Base-by-base conservation (phyloP, 768 basidiomycete genomes). In the Lanmaoa rubissima region DNA sequence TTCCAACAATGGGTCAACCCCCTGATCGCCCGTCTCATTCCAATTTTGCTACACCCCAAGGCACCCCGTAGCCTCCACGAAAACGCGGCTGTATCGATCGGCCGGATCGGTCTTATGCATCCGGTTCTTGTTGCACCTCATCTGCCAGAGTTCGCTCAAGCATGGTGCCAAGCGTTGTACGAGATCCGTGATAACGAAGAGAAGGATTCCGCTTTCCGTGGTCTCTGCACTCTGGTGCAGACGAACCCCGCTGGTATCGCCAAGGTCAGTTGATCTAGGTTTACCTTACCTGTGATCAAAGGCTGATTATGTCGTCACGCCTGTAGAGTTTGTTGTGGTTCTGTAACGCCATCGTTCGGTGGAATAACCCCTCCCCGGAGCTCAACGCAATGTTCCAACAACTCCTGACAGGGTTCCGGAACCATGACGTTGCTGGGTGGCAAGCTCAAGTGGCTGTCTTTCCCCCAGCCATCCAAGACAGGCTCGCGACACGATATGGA, bases 151-250 rank as follows among this genome's bases (percentile, higher is more conserved):
- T 98, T 98, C 73, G 94, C 94, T 5, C 90, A 92, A 71, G 86
- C 90, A 14, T 99, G 97, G 97, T 97, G 96, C 73, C 91, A 92
- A 65, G 94, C 96, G 8, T 76, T 99, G 52, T 94, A 94, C 69
- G 97, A 98, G 74, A 99, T 99, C 71, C 88, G 97, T 61, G 97
- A 99, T 67, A 99, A 98, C 66, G 96, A 98, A 65, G 97, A 99
- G 78, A 99, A 98, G 75, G 97, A 98, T 67, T 98, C 94, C 21
- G 97, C 97, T 7, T 99, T 98, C 85, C 82, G 95, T 54, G 97
- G 97, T 2, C 84, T 99, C 65, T 99, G 97, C 74, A 92, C 92
- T 31, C 86, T 98, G 38, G 93, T 98, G 58, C 92, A 95, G 73
- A 85, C 85, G 32, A 99, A 99, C 70, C 97, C 97, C 17, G 84